Conservation (phyloP, 148 eudicot species). For the Nyssa sinensis region DNA sequence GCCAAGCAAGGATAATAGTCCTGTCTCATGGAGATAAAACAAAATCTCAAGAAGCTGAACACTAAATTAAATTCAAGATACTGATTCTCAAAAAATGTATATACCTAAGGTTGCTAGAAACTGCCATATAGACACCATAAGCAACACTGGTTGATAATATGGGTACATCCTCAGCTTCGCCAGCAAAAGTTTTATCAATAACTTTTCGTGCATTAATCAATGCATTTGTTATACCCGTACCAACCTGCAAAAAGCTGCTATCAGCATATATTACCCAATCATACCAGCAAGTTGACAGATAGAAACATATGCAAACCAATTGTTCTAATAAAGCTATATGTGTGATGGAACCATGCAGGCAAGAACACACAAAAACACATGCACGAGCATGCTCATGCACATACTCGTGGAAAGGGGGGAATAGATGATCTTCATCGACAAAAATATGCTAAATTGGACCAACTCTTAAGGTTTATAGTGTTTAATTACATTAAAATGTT, state of each 20-base stretch:
- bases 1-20: background rate
- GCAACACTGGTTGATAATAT: constrained; percentile 68
- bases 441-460: too few species aligned
- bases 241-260: constrained; percentile 44
- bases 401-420: too few species aligned
- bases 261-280: constrained; percentile 6
- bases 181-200: constrained; percentile 67
- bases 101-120: constrained; percentile 87
- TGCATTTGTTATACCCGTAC: constrained; percentile 74
- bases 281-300: background rate
- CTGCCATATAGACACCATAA: constrained; percentile 81
- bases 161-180: constrained; percentile 89
- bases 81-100: background rate
- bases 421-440: too few species aligned
- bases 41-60: background rate
- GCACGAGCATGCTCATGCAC: too few species aligned
- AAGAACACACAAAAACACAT: background rate
- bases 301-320: background rate
- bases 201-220: constrained; percentile 67
- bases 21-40: background rate
- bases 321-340: background rate
- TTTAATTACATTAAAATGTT: too few species aligned
- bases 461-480: too few species aligned
- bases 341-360: too few species aligned
- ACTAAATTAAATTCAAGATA: background rate